A percentile compares a stretch with the other conserved stretches of the same genome.
Evolutionary conservation across 768 basidiomycete species (phyloP).

Genomic region (Cantharellus anzutake): DNA sequence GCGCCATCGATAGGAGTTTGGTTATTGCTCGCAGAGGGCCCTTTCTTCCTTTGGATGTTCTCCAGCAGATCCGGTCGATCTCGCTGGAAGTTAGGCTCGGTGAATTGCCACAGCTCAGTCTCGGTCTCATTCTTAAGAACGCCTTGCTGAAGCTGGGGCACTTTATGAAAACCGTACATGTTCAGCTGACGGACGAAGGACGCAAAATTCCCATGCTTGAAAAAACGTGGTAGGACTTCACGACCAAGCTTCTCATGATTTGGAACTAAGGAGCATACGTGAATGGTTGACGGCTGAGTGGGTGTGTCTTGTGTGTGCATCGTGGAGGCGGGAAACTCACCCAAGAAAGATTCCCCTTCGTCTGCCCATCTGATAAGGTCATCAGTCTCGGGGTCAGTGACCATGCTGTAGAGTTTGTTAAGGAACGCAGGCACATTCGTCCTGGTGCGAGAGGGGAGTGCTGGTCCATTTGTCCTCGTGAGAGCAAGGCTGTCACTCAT

Average conservation of each 20-base stretch:
- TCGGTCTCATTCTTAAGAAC: slow-evolving; percentile 69
- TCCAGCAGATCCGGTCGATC: slow-evolving; percentile 77
- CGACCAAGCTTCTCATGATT: slow-evolving; percentile 82
- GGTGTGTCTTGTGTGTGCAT: slow-evolving; percentile 4
- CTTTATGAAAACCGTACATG: slow-evolving; percentile 93
- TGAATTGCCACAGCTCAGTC: slow-evolving; percentile 80
- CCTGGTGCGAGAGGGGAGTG: slow-evolving; percentile 11
- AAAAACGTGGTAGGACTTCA: slow-evolving; percentile 82
- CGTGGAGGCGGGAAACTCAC: slow-evolving; percentile 22
- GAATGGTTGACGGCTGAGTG: slow-evolving; percentile 3
- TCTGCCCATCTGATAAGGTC: slow-evolving; percentile 86
- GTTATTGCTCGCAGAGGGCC: slow-evolving; percentile 11
- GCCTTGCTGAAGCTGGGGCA: slow-evolving; percentile 90
- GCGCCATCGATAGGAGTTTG: neutral
- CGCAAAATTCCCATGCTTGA: slow-evolving; percentile 93
- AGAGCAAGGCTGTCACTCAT: slow-evolving; percentile 9
- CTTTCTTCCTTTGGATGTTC: slow-evolving; percentile 76
- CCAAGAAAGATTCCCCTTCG: slow-evolving; percentile 81
- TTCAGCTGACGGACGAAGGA: slow-evolving; percentile 87
- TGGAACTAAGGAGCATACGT: slow-evolving; percentile 34
- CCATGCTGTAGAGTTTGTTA: slow-evolving; percentile 92
- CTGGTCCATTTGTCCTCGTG: slow-evolving; percentile 1
- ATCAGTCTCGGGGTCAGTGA: slow-evolving; percentile 66
- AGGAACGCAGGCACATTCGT: slow-evolving; percentile 60
- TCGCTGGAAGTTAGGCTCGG: slow-evolving; percentile 72